Conservation (phyloP, 371 early-diverging fungal species). For the Saksenaea vasiformis region DNA sequence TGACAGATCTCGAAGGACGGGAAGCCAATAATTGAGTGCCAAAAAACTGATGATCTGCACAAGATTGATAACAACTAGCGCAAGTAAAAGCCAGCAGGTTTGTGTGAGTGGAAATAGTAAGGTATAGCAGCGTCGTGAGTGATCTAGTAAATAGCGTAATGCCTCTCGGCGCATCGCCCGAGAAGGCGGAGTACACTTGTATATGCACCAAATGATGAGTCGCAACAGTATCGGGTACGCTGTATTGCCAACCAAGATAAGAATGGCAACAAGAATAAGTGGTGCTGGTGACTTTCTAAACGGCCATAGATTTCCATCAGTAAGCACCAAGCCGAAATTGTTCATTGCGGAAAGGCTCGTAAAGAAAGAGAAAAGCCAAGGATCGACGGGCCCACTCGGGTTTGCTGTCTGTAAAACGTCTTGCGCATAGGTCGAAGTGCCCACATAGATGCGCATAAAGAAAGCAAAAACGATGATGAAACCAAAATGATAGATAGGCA, state of each 20-base stretch:
- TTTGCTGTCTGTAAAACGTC: constrained; percentile 18
- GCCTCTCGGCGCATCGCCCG: constrained; percentile 9
- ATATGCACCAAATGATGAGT: constrained; percentile 15
- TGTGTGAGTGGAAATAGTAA: constrained; percentile 16
- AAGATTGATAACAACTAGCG: neutral
- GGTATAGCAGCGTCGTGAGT: constrained; percentile 26
- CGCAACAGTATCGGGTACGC: constrained; percentile 20
- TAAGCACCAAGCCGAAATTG: constrained; percentile 14
- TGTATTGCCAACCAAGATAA: constrained; percentile 18
- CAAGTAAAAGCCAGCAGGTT: constrained; percentile 21
- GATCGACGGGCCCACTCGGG: constrained; percentile 10
- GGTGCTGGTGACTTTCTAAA: constrained; percentile 17
- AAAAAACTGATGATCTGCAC: constrained; percentile 4
- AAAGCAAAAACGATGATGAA: constrained; percentile 29
- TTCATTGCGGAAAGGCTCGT: constrained; percentile 14
- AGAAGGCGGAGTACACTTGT: neutral
- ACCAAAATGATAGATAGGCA: constrained; percentile 34
- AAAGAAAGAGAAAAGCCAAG: constrained; percentile 24
- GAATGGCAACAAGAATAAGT: constrained; percentile 7
- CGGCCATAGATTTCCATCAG: constrained; percentile 15
- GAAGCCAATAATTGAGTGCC: neutral
- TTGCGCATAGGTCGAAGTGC: constrained; percentile 29
- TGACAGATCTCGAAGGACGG: neutral
- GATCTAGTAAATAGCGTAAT: constrained; percentile 17
- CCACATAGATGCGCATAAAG: constrained; percentile 39